Conservation (phyloP, 1,284 basidiomycete species). For the Malassezia pachydermatis region DNA sequence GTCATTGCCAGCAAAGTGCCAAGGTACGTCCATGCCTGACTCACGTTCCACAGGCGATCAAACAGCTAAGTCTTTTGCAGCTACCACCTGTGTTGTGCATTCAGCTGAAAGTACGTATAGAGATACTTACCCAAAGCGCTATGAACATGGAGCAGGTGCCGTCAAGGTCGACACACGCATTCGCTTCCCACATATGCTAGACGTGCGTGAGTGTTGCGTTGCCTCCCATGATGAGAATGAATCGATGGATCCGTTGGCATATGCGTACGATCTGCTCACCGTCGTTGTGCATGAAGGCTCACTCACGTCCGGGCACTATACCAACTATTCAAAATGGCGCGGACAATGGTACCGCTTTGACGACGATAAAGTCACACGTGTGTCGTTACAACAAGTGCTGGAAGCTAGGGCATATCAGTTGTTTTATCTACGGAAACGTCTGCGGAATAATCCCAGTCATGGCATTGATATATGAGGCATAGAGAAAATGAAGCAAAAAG, state of each 20-base stretch:
- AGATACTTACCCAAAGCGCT: too few relatives aligned
- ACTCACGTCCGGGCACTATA: conserved; percentile 89
- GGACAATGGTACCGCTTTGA: conserved; percentile 88
- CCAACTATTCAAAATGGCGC: conserved; percentile 65
- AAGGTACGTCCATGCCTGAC: too few relatives aligned
- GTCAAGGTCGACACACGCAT: conserved; percentile 73
- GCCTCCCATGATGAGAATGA: conserved; percentile 19
- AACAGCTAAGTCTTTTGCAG: conserved; percentile 70
- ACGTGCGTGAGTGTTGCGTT: conserved; percentile 75
- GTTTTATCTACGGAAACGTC: conserved; percentile 30
- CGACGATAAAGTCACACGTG: conserved; percentile 63
- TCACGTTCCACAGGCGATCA: conserved; percentile 55
- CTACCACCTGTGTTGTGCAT: conserved; percentile 84
- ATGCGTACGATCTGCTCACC: conserved; percentile 72
- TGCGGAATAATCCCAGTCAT: conserved; percentile 30
- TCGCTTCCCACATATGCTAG: conserved; percentile 68
- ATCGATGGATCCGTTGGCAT: conserved; percentile 48
- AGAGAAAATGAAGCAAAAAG: too few relatives aligned
- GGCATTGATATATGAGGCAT: conserved; percentile 13
- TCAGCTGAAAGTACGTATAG: too few relatives aligned
- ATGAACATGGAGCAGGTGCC: conserved; percentile 63
- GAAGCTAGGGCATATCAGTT: conserved; percentile 37
- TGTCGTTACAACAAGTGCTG: conserved; percentile 25
- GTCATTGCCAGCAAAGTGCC: conserved; percentile 22
- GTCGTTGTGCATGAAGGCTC: conserved; percentile 84